Conservation (phyloP, 768 basidiomycete species). For the Tylopilus intermedius region DNA sequence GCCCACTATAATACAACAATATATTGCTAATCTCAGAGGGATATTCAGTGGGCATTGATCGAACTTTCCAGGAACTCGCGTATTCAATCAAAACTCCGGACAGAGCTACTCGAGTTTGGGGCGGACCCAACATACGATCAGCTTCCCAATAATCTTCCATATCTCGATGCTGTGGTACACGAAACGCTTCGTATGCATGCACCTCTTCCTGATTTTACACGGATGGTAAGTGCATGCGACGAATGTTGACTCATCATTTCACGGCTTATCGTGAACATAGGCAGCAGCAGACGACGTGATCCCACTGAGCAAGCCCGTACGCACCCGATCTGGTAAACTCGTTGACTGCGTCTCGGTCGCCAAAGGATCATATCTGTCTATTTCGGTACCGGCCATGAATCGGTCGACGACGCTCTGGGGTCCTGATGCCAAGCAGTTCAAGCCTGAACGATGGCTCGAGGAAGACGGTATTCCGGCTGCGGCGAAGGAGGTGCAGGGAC, state of each 20-base stretch:
- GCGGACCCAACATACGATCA: slow-evolving; percentile 53
- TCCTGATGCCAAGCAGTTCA: slow-evolving; percentile 19
- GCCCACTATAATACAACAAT: background rate
- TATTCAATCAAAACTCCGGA: slow-evolving; percentile 44
- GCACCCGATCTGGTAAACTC: slow-evolving; percentile 35
- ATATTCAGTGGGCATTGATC: slow-evolving; percentile 46
- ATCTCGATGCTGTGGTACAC: slow-evolving; percentile 49
- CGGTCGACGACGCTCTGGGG: slow-evolving; percentile 45
- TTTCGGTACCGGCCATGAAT: slow-evolving; percentile 46
- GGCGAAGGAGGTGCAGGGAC: slow-evolving; percentile 44
- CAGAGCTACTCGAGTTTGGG: slow-evolving; percentile 43
- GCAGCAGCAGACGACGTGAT: slow-evolving; percentile 52
- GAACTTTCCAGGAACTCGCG: slow-evolving; percentile 45
- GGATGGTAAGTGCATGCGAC: slow-evolving; percentile 8
- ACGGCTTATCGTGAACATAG: slow-evolving; percentile 25
- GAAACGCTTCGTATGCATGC: slow-evolving; percentile 45
- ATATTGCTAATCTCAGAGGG: background rate
- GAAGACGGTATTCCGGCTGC: slow-evolving; percentile 23
- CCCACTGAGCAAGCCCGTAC: slow-evolving; percentile 50
- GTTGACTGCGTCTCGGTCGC: slow-evolving; percentile 40
- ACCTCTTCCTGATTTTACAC: slow-evolving; percentile 26
- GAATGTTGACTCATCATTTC: background rate
- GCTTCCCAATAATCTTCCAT: slow-evolving; percentile 45
- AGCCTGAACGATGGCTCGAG: slow-evolving; percentile 60
- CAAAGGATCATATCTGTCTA: slow-evolving; percentile 42